phyloP scores from a whole-genome alignment of 768 basidiomycete species.

The Boletus coccyginus region DNA sequence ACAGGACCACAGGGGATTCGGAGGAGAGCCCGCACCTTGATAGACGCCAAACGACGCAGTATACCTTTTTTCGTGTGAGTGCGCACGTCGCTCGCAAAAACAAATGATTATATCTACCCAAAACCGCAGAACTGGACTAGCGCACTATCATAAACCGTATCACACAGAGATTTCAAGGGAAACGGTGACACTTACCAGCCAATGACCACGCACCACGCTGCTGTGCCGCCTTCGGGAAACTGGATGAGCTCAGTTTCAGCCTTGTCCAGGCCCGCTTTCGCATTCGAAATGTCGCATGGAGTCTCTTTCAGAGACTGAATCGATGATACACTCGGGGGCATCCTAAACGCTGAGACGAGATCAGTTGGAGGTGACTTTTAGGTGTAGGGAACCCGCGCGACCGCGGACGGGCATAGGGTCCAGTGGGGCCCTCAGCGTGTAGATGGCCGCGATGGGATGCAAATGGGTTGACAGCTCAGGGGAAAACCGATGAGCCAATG shows the following conservation, averaged over 20 bases:
- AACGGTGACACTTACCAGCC: constrained; percentile 18
- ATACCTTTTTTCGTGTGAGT: constrained; percentile 25
- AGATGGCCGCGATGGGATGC: not conserved
- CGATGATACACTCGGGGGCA: constrained; percentile 5
- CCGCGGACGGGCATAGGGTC: not conserved
- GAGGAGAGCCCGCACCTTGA: constrained; percentile 27
- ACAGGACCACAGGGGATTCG: not conserved
- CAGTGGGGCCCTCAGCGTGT: not conserved
- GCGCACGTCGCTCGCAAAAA: not conserved
- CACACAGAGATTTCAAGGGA: not conserved
- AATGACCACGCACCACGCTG: constrained; percentile 24
- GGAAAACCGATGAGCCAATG: not conserved
- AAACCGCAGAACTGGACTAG: constrained; percentile 34
- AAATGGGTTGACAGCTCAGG: not conserved
- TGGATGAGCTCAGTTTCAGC: not conserved
- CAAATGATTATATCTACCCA: constrained; percentile 18
- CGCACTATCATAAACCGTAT: constrained; percentile 14
- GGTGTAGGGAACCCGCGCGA: not conserved
- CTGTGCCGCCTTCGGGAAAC: constrained; percentile 29
- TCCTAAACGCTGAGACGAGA: not conserved
- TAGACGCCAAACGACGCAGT: constrained; percentile 39
- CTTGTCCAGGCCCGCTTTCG: not conserved
- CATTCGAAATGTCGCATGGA: not conserved
- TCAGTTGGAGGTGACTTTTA: not conserved
- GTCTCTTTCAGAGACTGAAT: not conserved